phyloP scores from a whole-genome alignment of 192 early-diverging fungal species.

The Linnemannia exigua region DNA sequence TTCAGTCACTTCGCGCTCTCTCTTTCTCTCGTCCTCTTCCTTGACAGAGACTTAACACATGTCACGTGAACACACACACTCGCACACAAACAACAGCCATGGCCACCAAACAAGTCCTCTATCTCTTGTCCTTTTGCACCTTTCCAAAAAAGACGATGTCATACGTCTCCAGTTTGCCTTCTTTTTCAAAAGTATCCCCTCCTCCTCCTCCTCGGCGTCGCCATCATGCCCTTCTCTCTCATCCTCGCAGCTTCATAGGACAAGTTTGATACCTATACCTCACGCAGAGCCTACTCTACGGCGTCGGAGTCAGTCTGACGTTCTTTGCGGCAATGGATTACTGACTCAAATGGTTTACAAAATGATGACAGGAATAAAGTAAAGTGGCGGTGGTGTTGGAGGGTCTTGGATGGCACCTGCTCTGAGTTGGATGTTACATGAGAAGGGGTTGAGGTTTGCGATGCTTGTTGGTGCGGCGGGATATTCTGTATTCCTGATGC shows the following conservation, averaged over 20 bases:
- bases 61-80: too few relatives aligned
- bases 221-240: background rate
- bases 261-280: slow-evolving; percentile 56
- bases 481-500: background rate
- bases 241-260: background rate
- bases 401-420: background rate
- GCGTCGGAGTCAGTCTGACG: slow-evolving; percentile 65
- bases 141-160: too few relatives aligned
- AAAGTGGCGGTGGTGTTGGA: background rate
- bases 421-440: background rate
- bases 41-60: too few relatives aligned
- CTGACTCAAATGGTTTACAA: slow-evolving; percentile 72
- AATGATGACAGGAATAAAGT: slow-evolving; percentile 62
- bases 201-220: background rate
- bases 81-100: background rate
- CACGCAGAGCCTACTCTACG: slow-evolving; percentile 69
- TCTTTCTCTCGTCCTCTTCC: too few relatives aligned
- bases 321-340: slow-evolving; percentile 66
- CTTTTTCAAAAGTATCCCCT: too few relatives aligned
- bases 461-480: background rate
- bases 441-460: background rate
- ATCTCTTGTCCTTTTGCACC: too few relatives aligned
- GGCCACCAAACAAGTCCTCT: background rate
- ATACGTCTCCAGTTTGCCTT: too few relatives aligned
- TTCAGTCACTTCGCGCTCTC: too few relatives aligned